Evolutionary conservation across 176 grass and related monocot species (phyloP), one percentile per base, ranked within the genome.

Genomic region (Avena insularis): DNA sequence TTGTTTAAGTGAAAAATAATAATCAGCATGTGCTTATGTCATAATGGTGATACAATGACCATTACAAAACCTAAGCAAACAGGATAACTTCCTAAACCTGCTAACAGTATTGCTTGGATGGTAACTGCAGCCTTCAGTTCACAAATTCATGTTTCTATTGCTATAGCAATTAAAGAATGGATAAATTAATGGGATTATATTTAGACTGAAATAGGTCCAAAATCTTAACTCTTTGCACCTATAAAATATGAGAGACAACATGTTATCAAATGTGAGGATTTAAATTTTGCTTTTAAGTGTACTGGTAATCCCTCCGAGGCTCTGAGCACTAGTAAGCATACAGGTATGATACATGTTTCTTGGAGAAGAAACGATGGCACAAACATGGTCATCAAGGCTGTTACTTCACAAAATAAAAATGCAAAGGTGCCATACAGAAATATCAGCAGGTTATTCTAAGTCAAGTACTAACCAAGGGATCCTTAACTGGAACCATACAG

Each of bases 401-500:
- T 20, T 61, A 36, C 5, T 82, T 60, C 13, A 59, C 36, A 60
- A 63, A 69, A 75, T 71, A 17, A 69, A 76, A 69, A 53, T 64
- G 43, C 31, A 70, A 86, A 50, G 50, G 49, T 70, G 14, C 1
- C 40, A 70, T 76, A 45, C 21, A 76, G 63, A 79, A 81, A 58
- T 59, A 9, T 29, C 63, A 85, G 56, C 15, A 49, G 31, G 45
- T 50, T 82, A 29, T 54, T 71, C 29, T 19, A 61, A 47, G 13
- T 71, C 20, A 82, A 56, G 61, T n/a, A 82, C 83, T 93, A 85
- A 98, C 93, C 93, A 90, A 78, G 71, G 89, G 92, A 31, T 98
- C 88, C 50, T 74, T 89, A 88, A 94, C 82, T 83, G 91, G 86
- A 85, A 98, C 90, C 79, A 93, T 73, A 35, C 96, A 91, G 61